Evolutionary conservation across 1,284 basidiomycete genomes (phyloP), one percentile per base, ranked within the genome.

Genomic region (Papiliotrema fonsecae): DNA sequence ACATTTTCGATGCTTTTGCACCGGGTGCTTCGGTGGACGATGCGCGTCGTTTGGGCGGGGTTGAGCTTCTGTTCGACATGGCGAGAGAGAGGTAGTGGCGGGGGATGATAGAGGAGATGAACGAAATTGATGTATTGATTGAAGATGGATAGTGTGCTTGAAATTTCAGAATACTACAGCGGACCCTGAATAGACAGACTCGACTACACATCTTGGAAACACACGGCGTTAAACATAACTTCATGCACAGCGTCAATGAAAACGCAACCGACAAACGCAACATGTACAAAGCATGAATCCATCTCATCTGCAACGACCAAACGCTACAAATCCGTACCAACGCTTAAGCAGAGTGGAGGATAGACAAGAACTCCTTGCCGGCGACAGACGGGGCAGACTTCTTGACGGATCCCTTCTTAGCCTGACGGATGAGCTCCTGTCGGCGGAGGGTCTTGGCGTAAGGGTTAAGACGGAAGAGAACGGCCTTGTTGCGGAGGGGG

Each of bases 401-500:
- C 72, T 75, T 73, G 66, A 67, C 63, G 57, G 61, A 65, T 51
- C 65, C 68, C 62, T 71, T 70, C 54, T 65, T 62, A 67, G 73
- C 64, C 57, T 63, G 59, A 60, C 67, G 69, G 61, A 73, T 59
- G 58, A 92, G 77, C 73, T 93, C 88, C 73, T 91, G 87, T 68
- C 86, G 81, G 75, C 88, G 86, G 68, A 91, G 76, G 49, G 86
- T 87, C 83, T 93, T 96, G 71, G 94, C 94, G 78, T 99, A 98
- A 50, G 96, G 96, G 84, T 99, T 99, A 78, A 99, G 83, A 67
- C 93, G 86, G 91, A 94, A 97, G 73, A 99, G 84, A 66, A 97
- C 81, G 54, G 83, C 87, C 79, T 89, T 92, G 88, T 98, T 98
- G 78, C 84, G 77, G 69, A 96, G 83, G 51, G 94, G 92, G 82